Base-by-base conservation (phyloP, 1,284 basidiomycete species). In the Phaffia rhodozyma region DNA sequence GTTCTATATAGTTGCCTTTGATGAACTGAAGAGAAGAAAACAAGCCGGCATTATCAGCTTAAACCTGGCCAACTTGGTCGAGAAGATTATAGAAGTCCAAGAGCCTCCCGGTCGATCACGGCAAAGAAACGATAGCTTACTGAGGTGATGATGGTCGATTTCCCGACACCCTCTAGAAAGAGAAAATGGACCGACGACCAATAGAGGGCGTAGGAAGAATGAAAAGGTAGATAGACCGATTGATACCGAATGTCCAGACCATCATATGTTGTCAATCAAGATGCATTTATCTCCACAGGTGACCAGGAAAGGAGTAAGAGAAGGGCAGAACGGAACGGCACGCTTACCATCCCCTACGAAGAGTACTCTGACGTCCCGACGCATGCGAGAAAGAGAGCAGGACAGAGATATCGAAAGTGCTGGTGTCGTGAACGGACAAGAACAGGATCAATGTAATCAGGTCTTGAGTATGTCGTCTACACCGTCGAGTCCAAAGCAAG, bases 141-240 rank as follows among this genome's bases (percentile, higher is more conserved):
- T 43, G 90, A 91, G 20, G 90, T 94, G 73, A 97, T 86, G 73
- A 97, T 91, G 52, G 89, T 91, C 75, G 89, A 91, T 80, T 94
- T 94, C 69, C 91, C 91, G 70, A 93, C 91, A 69, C 87, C 88
- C 79, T 92, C 91, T 92, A 58, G n/a, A 20, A 30, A n/a, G 53
- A 48, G 55, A 54, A 38, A 50, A 52, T 54, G 50, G 57, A 52
- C 30, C 60, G 59, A 63, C 61, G 56, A 54, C 62, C 47, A 47
- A 59, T 55, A 47, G 62, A 43, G 43, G 21, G n/a, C 13, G 30
- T 38, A 21, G 25, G 32, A 54, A 47, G 11, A 20, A 38, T 2
- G 60, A 63, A 49, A 43, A 59, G 65, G 63, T 68, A 30, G 61
- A 64, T 30, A 16, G 13, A 43, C 2, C 16, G 38, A 16, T 43